Percentiles rank a stretch among this genome's conserved stretches.
Conservation (phyloP, 2,329 filamentous ascomycete genomes). For the Claviceps monticola region DNA sequence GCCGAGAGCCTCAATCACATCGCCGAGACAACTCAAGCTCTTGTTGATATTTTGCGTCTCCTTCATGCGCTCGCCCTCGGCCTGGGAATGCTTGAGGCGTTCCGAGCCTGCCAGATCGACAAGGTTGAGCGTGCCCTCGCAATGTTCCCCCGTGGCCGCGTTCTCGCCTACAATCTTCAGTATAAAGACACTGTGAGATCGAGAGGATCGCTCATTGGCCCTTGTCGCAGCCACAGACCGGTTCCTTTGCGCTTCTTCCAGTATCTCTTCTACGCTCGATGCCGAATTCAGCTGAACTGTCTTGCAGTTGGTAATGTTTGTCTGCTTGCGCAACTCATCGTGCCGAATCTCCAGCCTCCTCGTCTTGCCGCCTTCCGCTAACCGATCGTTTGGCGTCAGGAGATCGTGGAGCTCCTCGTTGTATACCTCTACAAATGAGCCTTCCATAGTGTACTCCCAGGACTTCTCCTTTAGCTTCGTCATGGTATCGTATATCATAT, state of each 20-base stretch:
- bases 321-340: conserved; percentile 69
- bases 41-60: conserved; percentile 98
- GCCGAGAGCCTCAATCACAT: conserved; percentile 89
- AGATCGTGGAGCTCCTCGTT: conserved; percentile 94
- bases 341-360: conserved; percentile 85
- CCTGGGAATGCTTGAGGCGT: conserved; percentile 72
- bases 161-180: conserved; percentile 66
- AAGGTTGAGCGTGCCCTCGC: conserved; percentile 86
- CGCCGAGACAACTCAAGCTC: conserved; percentile 78
- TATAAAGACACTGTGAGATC: conserved; percentile 93
- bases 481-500: conserved; percentile 86
- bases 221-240: conserved; percentile 93
- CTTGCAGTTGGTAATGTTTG: conserved; percentile 66
- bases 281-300: conserved; percentile 67
- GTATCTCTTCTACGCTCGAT: conserved; percentile 63
- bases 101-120: conserved; percentile 94
- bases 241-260: conserved; percentile 70
- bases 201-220: conserved; percentile 85
- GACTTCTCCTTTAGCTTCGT: conserved; percentile 75
- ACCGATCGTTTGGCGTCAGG: conserved; percentile 43
- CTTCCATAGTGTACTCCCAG: conserved; percentile 89
- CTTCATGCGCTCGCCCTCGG: conserved; percentile 73
- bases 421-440: conserved; percentile 94
- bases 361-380: conserved; percentile 54
- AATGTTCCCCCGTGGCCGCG: conserved; percentile 61